These are phyloP conservation scores for Xylogone sp. DNA, from an alignment of 2,329 filamentous ascomycete species.

Conservation along the genomic window DNA sequence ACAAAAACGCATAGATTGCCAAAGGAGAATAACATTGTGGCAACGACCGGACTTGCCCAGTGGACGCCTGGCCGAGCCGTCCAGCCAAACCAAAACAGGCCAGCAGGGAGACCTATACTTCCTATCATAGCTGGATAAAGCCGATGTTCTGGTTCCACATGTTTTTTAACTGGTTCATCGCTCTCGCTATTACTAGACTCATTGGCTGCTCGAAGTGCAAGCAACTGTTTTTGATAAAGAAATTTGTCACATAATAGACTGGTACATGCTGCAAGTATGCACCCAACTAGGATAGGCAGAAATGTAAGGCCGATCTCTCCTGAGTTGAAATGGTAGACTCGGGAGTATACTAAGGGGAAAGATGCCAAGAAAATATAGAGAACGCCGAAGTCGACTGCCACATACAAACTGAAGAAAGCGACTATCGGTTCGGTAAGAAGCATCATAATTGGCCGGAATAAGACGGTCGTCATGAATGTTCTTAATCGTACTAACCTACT, in stretches of 20 bases:
- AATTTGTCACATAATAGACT: constrained; percentile 33
- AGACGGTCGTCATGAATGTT: constrained; percentile 27
- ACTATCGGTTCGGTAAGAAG: constrained; percentile 61
- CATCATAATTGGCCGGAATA: constrained; percentile 46
- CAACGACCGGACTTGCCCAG: constrained; percentile 47
- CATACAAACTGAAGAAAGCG: constrained; percentile 48
- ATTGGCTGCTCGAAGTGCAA: constrained; percentile 25
- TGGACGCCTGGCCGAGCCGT: constrained; percentile 38
- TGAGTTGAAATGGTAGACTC: constrained; percentile 37
- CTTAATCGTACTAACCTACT: neutral
- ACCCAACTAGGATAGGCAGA: constrained; percentile 8
- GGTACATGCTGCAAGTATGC: neutral
- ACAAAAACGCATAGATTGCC: constrained; percentile 54
- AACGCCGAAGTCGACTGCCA: constrained; percentile 46
- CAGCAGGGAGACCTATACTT: constrained; percentile 43
- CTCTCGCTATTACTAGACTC: constrained; percentile 4
- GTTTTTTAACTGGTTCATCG: neutral
- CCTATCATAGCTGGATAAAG: constrained; percentile 56
- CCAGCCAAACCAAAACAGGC: constrained; percentile 59
- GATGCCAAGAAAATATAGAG: constrained; percentile 50
- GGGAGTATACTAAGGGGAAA: constrained; percentile 43
- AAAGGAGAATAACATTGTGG: constrained; percentile 51
- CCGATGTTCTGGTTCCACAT: constrained; percentile 47
- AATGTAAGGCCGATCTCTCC: constrained; percentile 18
- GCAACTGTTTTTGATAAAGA: constrained; percentile 30